Conservation (phyloP, 148 eudicot genomes). For the Dysphania ambrosioides region DNA sequence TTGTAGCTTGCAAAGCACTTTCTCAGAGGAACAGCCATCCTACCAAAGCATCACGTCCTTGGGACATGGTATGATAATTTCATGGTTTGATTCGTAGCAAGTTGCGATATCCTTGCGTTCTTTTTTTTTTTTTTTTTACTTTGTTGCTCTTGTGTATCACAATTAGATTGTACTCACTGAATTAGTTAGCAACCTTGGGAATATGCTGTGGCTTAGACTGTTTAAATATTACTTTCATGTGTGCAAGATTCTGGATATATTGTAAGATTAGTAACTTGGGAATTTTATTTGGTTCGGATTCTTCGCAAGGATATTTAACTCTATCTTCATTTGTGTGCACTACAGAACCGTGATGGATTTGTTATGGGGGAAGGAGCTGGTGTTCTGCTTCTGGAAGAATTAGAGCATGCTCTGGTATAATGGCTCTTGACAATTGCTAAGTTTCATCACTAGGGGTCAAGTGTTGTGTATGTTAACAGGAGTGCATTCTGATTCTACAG, state of each 20-base stretch:
- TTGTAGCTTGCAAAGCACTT: conserved; percentile 90
- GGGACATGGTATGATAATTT: conserved; percentile 67
- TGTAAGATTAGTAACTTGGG: not conserved
- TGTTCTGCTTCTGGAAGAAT: conserved; percentile 85
- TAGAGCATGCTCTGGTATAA: conserved; percentile 87
- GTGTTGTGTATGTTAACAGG: conserved; percentile 2
- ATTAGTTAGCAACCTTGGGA: too few species aligned
- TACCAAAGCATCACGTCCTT: conserved; percentile 89
- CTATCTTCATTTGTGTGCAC: too few species aligned
- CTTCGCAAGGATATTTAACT: too few species aligned
- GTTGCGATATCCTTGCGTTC: not conserved
- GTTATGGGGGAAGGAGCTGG: conserved; percentile 99
- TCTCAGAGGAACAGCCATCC: conserved; percentile 86
- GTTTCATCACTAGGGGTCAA: not conserved
- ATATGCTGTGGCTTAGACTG: too few species aligned
- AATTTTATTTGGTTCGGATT: not conserved
- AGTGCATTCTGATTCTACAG: conserved; percentile 36
- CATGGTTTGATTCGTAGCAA: not conserved
- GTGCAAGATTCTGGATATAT: not conserved
- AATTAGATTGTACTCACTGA: not conserved
- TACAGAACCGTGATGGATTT: conserved; percentile 93
- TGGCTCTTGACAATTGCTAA: not conserved
- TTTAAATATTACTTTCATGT: not conserved
- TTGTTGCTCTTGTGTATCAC: not conserved
- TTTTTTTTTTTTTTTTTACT: conserved; percentile 14